Base-by-base conservation (phyloP, 1,139 yeast genomes). In the Suhomyces choctaworum region DNA sequence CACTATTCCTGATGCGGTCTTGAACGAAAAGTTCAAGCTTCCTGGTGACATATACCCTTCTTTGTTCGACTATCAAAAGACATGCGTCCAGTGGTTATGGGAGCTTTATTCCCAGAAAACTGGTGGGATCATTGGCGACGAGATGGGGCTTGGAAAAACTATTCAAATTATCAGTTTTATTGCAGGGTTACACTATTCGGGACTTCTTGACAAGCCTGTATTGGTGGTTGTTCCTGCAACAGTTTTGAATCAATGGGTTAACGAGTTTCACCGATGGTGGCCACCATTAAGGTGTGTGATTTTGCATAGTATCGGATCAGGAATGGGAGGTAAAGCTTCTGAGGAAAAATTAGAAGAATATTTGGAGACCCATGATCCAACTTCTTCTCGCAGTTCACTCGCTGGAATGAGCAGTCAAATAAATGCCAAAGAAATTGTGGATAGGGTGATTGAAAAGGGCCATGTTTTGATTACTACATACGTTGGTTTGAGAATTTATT, bases 261-360 rank as follows among this genome's bases (percentile, higher is more conserved):
- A 82, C 44, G 98, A 92, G 57, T 80, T 92, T 38, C 98, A 92
- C 51, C 74, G 83, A 32, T 92, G 98, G 98, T 92, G 97, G 97
- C 97, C 98, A 2, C 90, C 97, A 0, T 69, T 94, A 19, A 63
- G 98, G 40, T 80, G 92, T 12, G 81, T 86, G 3, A 88, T 92
- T 33, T 63, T 92, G 29, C 98, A 92, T 58, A 83, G 96, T 4
- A 92, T 89, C 32, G 98, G 99, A 0, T 70, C 89, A 1, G 98
- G 96, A 1, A 82, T 92, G 89, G 65, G 68, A 7, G 60, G 62
- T 8, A 60, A 62, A 9, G 42, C 48, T 44, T 84, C 81, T 39
- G 80, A 66, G 34, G 70, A 70, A 16, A 64, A 71, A 32, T 45
- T 76, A 22, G 84, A 79, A 41, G 66, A 65, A 26, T 62, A 62